Percentiles rank a stretch among this genome's conserved stretches.
phyloP scores from a whole-genome alignment of 2,329 filamentous ascomycete species.

The Penicillium sp. region DNA sequence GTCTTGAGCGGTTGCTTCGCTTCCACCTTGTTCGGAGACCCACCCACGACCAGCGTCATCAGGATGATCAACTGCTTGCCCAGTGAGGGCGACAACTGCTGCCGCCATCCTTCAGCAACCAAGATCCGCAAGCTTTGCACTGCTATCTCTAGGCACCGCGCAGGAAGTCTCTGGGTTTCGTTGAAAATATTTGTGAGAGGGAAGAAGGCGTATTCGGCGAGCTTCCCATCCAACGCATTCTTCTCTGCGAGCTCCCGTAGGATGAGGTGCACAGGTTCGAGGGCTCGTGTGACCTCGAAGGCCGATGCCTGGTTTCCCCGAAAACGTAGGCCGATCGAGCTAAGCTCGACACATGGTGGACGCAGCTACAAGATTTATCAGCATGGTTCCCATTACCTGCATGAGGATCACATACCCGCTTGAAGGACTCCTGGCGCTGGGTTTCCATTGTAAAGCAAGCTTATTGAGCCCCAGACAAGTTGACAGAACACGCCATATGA shows the following conservation, averaged over 20 bases:
- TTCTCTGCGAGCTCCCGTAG: slow-evolving; percentile 42
- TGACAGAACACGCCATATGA: too few species aligned
- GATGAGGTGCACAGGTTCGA: slow-evolving; percentile 45
- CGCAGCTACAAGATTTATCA: slow-evolving; percentile 50
- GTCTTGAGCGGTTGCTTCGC: slow-evolving; percentile 27
- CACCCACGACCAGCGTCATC: slow-evolving; percentile 75
- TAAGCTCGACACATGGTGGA: slow-evolving; percentile 57
- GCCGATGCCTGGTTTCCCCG: slow-evolving; percentile 46
- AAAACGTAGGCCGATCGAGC: slow-evolving; percentile 53
- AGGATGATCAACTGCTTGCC: slow-evolving; percentile 83
- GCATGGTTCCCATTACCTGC: slow-evolving; percentile 4
- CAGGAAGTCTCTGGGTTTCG: slow-evolving; percentile 67
- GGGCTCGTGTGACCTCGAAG: slow-evolving; percentile 48
- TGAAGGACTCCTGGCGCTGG: slow-evolving; percentile 42
- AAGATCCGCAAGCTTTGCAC: slow-evolving; percentile 72
- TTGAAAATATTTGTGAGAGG: slow-evolving; percentile 84
- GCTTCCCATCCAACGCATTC: slow-evolving; percentile 65
- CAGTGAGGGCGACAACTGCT: slow-evolving; percentile 66
- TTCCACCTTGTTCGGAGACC: slow-evolving; percentile 57
- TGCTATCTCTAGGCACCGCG: slow-evolving; percentile 67
- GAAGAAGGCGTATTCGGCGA: slow-evolving; percentile 94
- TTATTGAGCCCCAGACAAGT: too few species aligned
- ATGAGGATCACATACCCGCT: slow-evolving; percentile 31
- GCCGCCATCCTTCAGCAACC: slow-evolving; percentile 74
- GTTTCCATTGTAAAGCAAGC: slow-evolving; percentile 39